phyloP scores from a whole-genome alignment of 495 filamentous ascomycete genomes.

The Hypoxylon subgilvum region DNA sequence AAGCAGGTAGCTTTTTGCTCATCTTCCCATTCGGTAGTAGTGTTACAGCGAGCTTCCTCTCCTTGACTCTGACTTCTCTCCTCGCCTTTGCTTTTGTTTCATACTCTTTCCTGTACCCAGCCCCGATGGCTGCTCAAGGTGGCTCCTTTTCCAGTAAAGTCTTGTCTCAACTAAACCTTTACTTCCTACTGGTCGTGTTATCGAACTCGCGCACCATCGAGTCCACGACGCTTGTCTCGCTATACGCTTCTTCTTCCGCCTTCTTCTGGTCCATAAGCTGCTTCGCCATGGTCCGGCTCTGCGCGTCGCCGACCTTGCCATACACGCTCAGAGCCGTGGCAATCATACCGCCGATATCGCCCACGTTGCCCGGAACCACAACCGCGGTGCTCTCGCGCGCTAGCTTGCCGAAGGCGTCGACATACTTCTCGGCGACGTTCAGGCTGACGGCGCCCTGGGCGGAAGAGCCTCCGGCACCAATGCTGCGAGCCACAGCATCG shows the following conservation, averaged over 20 bases:
- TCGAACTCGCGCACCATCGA: conserved; percentile 48
- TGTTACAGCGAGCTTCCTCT: not conserved
- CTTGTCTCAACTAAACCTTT: no score
- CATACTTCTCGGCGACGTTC: conserved; percentile 95
- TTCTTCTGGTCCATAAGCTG: conserved; percentile 45
- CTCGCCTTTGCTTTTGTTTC: not conserved
- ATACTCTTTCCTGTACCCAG: no score
- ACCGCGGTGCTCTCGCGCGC: conserved; percentile 93
- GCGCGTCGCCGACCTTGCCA: conserved; percentile 87
- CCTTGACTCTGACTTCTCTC: not conserved
- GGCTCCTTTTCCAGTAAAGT: no score
- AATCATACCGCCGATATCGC: conserved; percentile 97
- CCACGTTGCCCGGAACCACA: conserved; percentile 94
- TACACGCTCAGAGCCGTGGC: conserved; percentile 94
- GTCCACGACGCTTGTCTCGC: conserved; percentile 43
- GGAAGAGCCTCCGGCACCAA: conserved; percentile 69
- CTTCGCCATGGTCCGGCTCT: conserved; percentile 70
- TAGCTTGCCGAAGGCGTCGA: conserved; percentile 89
- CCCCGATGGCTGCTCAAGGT: no score
- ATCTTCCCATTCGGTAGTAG: not conserved
- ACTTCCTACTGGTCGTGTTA: conserved; percentile 34
- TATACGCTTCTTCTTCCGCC: conserved; percentile 19
- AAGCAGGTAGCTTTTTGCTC: no score
- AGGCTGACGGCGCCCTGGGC: conserved; percentile 85
- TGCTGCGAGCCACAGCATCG: conserved; percentile 77